Evolutionary conservation across 306 rosid species (phyloP).

Genomic region (Coriaria nepalensis): DNA sequence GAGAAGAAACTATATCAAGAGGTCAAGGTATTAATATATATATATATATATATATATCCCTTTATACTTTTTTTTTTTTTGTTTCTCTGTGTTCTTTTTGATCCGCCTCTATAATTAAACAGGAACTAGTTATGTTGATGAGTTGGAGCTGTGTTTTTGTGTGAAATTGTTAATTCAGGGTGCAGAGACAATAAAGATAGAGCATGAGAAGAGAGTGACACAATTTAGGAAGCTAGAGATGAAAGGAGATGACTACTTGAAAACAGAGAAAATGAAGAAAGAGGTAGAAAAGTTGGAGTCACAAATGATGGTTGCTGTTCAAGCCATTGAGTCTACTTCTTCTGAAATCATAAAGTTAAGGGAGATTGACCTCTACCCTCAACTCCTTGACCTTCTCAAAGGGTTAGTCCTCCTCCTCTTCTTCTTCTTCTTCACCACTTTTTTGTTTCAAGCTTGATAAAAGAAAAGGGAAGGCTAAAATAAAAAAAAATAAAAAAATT

Average conservation of each 20-base stretch:
- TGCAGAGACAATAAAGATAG: conserved; percentile 60
- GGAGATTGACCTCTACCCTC: conserved; percentile 77
- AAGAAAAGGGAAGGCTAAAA: no score
- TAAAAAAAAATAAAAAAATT: no score
- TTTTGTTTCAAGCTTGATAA: no score
- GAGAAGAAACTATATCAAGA: conserved; percentile 80
- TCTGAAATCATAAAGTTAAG: conserved; percentile 70
- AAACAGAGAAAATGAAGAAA: conserved; percentile 78
- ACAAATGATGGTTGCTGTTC: conserved; percentile 83
- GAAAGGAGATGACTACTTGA: conserved; percentile 76
- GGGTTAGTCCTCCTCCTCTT: conserved; percentile 41
- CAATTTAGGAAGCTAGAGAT: conserved; percentile 69
- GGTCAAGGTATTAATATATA: conserved; percentile 48
- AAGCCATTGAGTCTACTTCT: conserved; percentile 81
- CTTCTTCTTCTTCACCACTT: no score
- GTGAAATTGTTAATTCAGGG: conserved; percentile 27
- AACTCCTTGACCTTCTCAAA: conserved; percentile 72
- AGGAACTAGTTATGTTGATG: conserved; percentile 1
- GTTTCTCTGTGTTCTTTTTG: conserved; percentile 9
- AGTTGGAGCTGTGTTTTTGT: no score
- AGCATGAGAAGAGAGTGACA: conserved; percentile 60
- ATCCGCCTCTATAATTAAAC: background rate
- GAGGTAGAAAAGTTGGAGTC: conserved; percentile 88
- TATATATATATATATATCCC: background rate
- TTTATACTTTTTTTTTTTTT: background rate